Conservation (phyloP, 371 early-diverging fungal genomes). For the Vairimorpha necatrix region DNA sequence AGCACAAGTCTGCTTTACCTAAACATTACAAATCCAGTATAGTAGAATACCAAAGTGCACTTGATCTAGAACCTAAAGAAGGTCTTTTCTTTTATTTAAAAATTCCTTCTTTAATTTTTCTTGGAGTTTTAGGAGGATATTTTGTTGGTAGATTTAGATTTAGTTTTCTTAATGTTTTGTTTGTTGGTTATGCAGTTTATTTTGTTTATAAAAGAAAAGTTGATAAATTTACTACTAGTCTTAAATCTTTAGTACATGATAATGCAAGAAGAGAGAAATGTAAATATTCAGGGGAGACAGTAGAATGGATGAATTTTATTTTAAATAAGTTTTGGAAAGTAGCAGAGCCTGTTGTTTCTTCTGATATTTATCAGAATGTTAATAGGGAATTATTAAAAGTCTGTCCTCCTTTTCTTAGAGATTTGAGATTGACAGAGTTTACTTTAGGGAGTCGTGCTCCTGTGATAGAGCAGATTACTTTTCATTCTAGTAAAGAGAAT, state of each 20-base stretch:
- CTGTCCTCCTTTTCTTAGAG: slow-evolving; percentile 76
- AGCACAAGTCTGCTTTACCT: neutral
- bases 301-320: slow-evolving; percentile 90
- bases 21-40: slow-evolving; percentile 18
- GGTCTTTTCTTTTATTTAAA: slow-evolving; percentile 52
- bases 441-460: slow-evolving; percentile 90
- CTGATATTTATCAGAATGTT: slow-evolving; percentile 70
- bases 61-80: slow-evolving; percentile 55
- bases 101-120: slow-evolving; percentile 60
- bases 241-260: slow-evolving; percentile 57
- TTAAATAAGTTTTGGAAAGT: slow-evolving; percentile 80
- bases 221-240: slow-evolving; percentile 57
- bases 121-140: slow-evolving; percentile 54
- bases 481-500: slow-evolving; percentile 72
- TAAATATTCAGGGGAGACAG: slow-evolving; percentile 68
- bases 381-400: slow-evolving; percentile 60
- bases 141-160: slow-evolving; percentile 57
- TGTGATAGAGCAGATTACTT: slow-evolving; percentile 73
- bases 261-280: slow-evolving; percentile 47
- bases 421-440: slow-evolving; percentile 77
- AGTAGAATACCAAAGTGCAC: slow-evolving; percentile 48
- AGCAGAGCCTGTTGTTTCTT: slow-evolving; percentile 80
- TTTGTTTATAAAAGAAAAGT: slow-evolving; percentile 55
- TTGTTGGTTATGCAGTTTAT: slow-evolving; percentile 59
- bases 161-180: slow-evolving; percentile 50